Percentiles rank a stretch among this genome's conserved stretches.
These are phyloP conservation scores for Talaromyces sp. DNA, from an alignment of 2,329 filamentous ascomycete species.

Conservation along the genomic window DNA sequence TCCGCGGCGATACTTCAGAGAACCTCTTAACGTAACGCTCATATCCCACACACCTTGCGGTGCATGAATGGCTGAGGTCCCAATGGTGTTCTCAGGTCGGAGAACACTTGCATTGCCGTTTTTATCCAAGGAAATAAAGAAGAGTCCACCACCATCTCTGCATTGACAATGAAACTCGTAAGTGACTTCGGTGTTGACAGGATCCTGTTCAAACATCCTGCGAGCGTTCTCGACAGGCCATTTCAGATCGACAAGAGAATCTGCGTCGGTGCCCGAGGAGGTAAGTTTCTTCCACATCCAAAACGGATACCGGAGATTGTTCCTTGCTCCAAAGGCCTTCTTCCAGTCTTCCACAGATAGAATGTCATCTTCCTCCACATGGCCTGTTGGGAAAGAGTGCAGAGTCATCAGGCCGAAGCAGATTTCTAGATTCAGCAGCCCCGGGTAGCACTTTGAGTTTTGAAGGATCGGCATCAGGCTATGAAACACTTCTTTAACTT, in stretches of 20 bases:
- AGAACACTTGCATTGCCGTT: slow-evolving; percentile 23
- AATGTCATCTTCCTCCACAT: slow-evolving; percentile 14
- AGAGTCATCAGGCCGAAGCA: slow-evolving; percentile 32
- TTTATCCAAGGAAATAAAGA: slow-evolving; percentile 30
- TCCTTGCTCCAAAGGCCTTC: slow-evolving; percentile 25
- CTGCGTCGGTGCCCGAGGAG: slow-evolving; percentile 31
- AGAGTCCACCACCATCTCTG: slow-evolving; percentile 19
- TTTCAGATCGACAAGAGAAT: slow-evolving; percentile 31
- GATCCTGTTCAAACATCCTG: slow-evolving; percentile 23
- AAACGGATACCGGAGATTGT: slow-evolving; percentile 1
- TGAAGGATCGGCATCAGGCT: slow-evolving; percentile 26
- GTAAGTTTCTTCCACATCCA: slow-evolving; percentile 1
- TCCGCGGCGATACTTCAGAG: slow-evolving; percentile 17
- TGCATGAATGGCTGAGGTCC: slow-evolving; percentile 33
- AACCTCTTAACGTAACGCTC: slow-evolving; percentile 24
- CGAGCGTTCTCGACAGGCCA: slow-evolving; percentile 14
- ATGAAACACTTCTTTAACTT: slow-evolving; percentile 21
- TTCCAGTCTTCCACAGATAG: slow-evolving; percentile 23
- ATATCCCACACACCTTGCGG: slow-evolving; percentile 37
- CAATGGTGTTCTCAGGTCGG: slow-evolving; percentile 21
- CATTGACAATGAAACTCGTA: slow-evolving; percentile 38
- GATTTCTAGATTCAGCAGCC: slow-evolving; percentile 28
- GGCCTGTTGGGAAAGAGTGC: slow-evolving; percentile 13
- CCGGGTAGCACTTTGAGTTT: slow-evolving; percentile 28
- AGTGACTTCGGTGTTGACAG: slow-evolving; percentile 17